Evolutionary conservation across 2,329 filamentous ascomycete species (phyloP).

Genomic region (Diaporthe citriasiana): DNA sequence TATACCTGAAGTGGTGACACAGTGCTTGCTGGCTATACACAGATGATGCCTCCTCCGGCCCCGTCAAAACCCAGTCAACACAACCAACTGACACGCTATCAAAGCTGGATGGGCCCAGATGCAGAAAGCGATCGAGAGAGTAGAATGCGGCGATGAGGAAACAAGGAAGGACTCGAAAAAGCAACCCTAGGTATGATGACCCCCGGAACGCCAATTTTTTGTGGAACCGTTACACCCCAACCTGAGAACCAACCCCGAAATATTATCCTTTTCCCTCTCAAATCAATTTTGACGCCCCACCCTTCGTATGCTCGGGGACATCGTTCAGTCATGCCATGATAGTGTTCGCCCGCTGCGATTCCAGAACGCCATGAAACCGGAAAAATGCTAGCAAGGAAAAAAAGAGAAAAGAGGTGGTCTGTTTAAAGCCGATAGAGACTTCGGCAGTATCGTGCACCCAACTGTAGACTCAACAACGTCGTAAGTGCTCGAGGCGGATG

Average conservation of each 20-base stretch:
- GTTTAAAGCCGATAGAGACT: background rate
- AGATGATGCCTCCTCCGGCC: slow-evolving; percentile 6
- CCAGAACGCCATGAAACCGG: slow-evolving; percentile 37
- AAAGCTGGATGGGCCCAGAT: slow-evolving; percentile 38
- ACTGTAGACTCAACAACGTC: background rate
- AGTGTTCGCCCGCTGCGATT: slow-evolving; percentile 38
- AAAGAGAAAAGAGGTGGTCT: slow-evolving; percentile 16
- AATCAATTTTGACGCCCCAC: slow-evolving; percentile 33
- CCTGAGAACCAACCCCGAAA: slow-evolving; percentile 20
- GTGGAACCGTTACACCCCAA: slow-evolving; percentile 25
- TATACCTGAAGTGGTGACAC: slow-evolving; percentile 33
- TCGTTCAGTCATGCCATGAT: slow-evolving; percentile 36
- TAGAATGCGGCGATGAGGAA: slow-evolving; percentile 23
- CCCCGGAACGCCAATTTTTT: slow-evolving; percentile 37
- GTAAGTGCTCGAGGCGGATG: background rate
- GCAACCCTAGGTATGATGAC: slow-evolving; percentile 38
- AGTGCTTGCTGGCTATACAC: slow-evolving; percentile 30
- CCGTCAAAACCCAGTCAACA: slow-evolving; percentile 16
- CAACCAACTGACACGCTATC: slow-evolving; percentile 38
- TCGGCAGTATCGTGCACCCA: background rate
- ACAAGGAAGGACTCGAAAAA: background rate
- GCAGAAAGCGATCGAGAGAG: slow-evolving; percentile 31
- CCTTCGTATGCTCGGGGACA: slow-evolving; percentile 44
- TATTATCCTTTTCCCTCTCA: slow-evolving; percentile 36
- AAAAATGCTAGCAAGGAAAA: slow-evolving; percentile 26